These are phyloP conservation scores for Priceomyces melissophilus DNA, from an alignment of 805 yeast genomes.

Conservation along the genomic window DNA sequence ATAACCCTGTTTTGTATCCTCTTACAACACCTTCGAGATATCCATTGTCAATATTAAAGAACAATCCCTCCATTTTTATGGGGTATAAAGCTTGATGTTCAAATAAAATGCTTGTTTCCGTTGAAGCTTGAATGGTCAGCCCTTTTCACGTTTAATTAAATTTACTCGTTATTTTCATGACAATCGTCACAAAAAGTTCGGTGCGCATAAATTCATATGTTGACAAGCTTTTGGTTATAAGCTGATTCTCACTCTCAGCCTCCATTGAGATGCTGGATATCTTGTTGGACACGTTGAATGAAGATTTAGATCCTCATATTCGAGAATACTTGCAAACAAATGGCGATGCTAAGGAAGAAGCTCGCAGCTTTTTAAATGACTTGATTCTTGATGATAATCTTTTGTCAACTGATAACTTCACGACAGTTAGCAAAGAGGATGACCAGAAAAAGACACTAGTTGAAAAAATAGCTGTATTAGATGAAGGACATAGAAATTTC, in stretches of 20 bases:
- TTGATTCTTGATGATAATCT: constrained; percentile 48
- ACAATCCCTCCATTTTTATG: constrained; percentile 79
- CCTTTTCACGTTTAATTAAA: too few relatives aligned
- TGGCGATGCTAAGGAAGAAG: constrained; percentile 13
- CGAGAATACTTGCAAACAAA: constrained; percentile 17
- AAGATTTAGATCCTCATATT: constrained; percentile 23
- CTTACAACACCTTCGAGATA: constrained; percentile 92
- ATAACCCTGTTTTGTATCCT: constrained; percentile 84
- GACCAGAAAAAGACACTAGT: constrained; percentile 36
- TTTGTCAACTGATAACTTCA: constrained; percentile 41
- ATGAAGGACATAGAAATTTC: constrained; percentile 47
- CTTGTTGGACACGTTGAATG: constrained; percentile 30
- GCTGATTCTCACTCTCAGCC: neutral
- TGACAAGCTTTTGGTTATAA: neutral
- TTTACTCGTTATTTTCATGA: neutral
- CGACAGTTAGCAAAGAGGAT: constrained; percentile 30
- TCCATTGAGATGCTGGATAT: constrained; percentile 11
- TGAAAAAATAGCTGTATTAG: constrained; percentile 74
- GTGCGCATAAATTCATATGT: neutral
- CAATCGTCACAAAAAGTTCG: neutral
- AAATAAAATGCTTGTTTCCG: neutral
- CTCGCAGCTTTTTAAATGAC: constrained; percentile 32
- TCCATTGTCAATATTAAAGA: constrained; percentile 86
- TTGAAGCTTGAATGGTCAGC: too few relatives aligned
- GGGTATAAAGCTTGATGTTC: too few relatives aligned